These are phyloP conservation scores for Agrocybe praecox DNA, from an alignment of 768 basidiomycete species.

Conservation along the genomic window DNA sequence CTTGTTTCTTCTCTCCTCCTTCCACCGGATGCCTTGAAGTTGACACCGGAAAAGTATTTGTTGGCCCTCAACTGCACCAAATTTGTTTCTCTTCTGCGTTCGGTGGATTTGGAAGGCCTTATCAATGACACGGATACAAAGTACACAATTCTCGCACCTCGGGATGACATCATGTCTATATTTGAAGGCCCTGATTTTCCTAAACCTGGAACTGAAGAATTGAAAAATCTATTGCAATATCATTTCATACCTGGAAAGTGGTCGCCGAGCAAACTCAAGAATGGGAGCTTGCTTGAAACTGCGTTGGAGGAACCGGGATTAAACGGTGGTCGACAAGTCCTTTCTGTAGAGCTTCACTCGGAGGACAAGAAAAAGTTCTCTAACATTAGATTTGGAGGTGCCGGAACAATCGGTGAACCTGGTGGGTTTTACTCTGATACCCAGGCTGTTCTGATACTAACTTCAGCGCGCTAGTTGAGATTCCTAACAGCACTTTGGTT, in stretches of 20 bases:
- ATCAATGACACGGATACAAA: slow-evolving; percentile 69
- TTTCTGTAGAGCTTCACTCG: slow-evolving; percentile 64
- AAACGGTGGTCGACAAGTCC: slow-evolving; percentile 67
- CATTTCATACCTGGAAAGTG: slow-evolving; percentile 90
- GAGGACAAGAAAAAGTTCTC: slow-evolving; percentile 47
- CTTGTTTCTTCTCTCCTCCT: slow-evolving; percentile 83
- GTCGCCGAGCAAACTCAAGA: slow-evolving; percentile 65
- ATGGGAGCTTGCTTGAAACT: slow-evolving; percentile 81
- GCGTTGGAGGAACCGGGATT: slow-evolving; percentile 74
- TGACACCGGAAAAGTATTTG: slow-evolving; percentile 95
- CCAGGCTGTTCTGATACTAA: not conserved
- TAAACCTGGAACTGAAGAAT: slow-evolving; percentile 62
- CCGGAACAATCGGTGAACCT: slow-evolving; percentile 74
- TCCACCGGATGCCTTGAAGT: slow-evolving; percentile 69
- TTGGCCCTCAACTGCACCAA: slow-evolving; percentile 88
- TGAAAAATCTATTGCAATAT: slow-evolving; percentile 78
- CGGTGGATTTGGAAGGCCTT: slow-evolving; percentile 70
- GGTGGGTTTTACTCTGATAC: slow-evolving; percentile 46
- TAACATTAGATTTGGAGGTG: slow-evolving; percentile 82
- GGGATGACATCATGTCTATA: slow-evolving; percentile 78
- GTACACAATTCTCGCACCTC: slow-evolving; percentile 91
- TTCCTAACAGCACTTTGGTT: slow-evolving; percentile 72
- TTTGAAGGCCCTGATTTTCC: slow-evolving; percentile 61
- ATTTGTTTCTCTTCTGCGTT: slow-evolving; percentile 88
- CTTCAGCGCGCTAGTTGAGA: slow-evolving; percentile 50